These are phyloP conservation scores for Russula sp. DNA, from an alignment of 768 basidiomycete genomes.

Conservation along the genomic window DNA sequence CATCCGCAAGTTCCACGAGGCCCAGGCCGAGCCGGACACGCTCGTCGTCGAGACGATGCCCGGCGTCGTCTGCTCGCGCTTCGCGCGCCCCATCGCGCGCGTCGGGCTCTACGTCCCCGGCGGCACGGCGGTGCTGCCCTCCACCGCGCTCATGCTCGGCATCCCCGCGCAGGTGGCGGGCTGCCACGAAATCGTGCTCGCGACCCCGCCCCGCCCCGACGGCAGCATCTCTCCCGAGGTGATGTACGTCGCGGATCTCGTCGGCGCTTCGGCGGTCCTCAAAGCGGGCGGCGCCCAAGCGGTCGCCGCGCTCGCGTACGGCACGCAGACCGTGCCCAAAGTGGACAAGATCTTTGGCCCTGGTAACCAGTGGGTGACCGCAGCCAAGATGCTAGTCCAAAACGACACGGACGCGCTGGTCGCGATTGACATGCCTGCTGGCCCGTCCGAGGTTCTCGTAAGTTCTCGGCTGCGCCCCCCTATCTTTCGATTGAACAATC, in stretches of 20 bases:
- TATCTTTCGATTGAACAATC: neutral
- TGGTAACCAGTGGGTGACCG: slow-evolving; percentile 99
- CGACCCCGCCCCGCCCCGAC: slow-evolving; percentile 92
- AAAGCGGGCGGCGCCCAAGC: slow-evolving; percentile 98
- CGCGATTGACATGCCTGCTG: slow-evolving; percentile 98
- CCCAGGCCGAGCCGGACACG: slow-evolving; percentile 65
- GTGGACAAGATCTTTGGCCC: slow-evolving; percentile 99
- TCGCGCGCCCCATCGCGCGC: slow-evolving; percentile 90
- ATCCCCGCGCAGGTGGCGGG: slow-evolving; percentile 97
- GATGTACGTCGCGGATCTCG: slow-evolving; percentile 89
- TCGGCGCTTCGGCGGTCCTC: slow-evolving; percentile 85
- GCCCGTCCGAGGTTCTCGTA: slow-evolving; percentile 95
- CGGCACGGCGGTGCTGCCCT: slow-evolving; percentile 92
- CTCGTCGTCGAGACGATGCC: slow-evolving; percentile 96
- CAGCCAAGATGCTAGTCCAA: slow-evolving; percentile 98
- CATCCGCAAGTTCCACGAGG: slow-evolving; percentile 85
- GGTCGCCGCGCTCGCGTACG: slow-evolving; percentile 93
- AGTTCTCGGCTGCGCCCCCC: slow-evolving; percentile 30
- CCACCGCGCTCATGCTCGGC: slow-evolving; percentile 96
- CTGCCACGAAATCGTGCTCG: slow-evolving; percentile 85
- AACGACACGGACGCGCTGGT: slow-evolving; percentile 97
- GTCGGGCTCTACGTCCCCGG: slow-evolving; percentile 98
- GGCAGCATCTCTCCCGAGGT: slow-evolving; percentile 96
- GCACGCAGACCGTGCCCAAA: slow-evolving; percentile 91
- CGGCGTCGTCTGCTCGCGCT: slow-evolving; percentile 92